phyloP scores from a whole-genome alignment of 2,329 filamentous ascomycete species.

The Aaosphaeria pasadenensis region DNA sequence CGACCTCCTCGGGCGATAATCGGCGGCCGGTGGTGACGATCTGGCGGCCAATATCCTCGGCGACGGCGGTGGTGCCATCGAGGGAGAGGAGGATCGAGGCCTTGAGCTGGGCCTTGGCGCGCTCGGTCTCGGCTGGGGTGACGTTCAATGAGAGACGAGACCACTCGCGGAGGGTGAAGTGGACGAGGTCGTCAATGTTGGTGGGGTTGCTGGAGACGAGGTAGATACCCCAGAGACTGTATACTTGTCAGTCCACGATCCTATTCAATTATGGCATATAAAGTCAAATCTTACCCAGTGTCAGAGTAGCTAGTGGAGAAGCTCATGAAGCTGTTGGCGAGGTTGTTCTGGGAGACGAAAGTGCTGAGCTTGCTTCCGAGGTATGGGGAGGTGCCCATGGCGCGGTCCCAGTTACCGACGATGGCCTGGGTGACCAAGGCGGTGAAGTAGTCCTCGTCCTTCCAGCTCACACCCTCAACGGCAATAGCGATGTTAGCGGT shows the following conservation, averaged over 20 bases:
- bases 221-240: slow-evolving; percentile 99
- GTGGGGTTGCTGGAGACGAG: slow-evolving; percentile 87
- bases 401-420: slow-evolving; percentile 99
- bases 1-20: slow-evolving; percentile 88
- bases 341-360: slow-evolving; percentile 88
- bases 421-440: slow-evolving; percentile 97
- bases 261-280: neutral
- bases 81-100: slow-evolving; percentile 95
- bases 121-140: slow-evolving; percentile 86
- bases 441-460: slow-evolving; percentile 98
- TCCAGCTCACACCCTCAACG: slow-evolving; percentile 99
- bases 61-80: slow-evolving; percentile 94
- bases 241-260: slow-evolving; percentile 24
- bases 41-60: slow-evolving; percentile 97
- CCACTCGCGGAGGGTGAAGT: slow-evolving; percentile 99
- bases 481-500: slow-evolving; percentile 98
- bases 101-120: slow-evolving; percentile 98
- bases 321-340: slow-evolving; percentile 99
- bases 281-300: slow-evolving; percentile 68
- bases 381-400: slow-evolving; percentile 95
- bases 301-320: slow-evolving; percentile 99
- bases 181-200: slow-evolving; percentile 88
- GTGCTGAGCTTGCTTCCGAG: slow-evolving; percentile 97
- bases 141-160: slow-evolving; percentile 89
- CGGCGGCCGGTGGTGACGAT: slow-evolving; percentile 95